Base-by-base conservation (phyloP, 2,329 filamentous ascomycete genomes). In the Dichotomopilus funicola region DNA sequence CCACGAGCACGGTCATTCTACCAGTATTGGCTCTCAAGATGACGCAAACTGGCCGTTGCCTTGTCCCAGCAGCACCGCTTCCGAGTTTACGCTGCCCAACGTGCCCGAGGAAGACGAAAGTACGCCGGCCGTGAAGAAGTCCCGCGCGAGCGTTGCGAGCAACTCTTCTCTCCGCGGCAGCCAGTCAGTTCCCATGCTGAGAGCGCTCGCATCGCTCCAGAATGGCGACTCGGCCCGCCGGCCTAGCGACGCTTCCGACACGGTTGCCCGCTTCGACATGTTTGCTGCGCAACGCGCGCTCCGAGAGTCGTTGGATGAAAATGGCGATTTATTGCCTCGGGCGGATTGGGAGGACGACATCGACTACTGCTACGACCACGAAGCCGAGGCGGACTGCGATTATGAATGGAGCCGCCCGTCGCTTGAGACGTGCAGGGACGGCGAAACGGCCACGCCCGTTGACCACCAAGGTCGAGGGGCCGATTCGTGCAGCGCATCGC, bases 291-390 rank as follows among this genome's bases (percentile, higher is more conserved):
- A 72, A 55, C 68, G 66, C 10, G 65, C 67, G 6, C 58, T 71
- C 38, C 66, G 63, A 49, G 64, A 65, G 19, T 63, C 59, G 7
- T 44, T 62, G 36, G 56, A 61, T 2, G 66, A 68, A 6, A 61
- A 63, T 11, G 63, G 63, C n/a, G 69, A 72, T 3, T 53, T 58
- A 3, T 59, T 70, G n/a, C 62, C 66, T 27, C 69, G 70, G 6
- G 75, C 78, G 62, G 83, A 73, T 61, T 87, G 84, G 84, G 84
- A 87, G 63, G 82, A 85, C 51, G 82, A 82, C 59, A 86, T 87
- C 58, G 84, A 87, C 65, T 87, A 86, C 67, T 86, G 81, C 65
- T 87, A 87, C 64, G 83, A 86, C 61, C 81, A 87, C 62, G 83
- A 83, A 61, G 82, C 78, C 10, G 84, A 87, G 66, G 83, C 82